Conservation (phyloP, 768 basidiomycete genomes). For the Cubamyces lactineus region DNA sequence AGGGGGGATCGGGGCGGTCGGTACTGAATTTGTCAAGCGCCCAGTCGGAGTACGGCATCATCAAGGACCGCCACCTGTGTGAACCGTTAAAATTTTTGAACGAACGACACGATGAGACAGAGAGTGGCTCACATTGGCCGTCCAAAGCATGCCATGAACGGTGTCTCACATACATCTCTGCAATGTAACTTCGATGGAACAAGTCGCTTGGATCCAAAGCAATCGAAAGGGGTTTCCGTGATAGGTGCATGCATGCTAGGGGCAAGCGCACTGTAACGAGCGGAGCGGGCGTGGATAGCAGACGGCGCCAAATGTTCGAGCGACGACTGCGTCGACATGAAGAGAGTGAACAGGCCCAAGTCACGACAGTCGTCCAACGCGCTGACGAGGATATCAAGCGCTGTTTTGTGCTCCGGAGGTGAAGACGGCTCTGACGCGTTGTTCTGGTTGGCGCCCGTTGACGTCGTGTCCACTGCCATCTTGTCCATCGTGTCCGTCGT, state of each 20-base stretch:
- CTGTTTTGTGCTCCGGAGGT: neutral
- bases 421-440: neutral
- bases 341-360: slow-evolving; percentile 9
- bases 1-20: neutral
- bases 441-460: neutral
- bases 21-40: neutral
- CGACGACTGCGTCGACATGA: slow-evolving; percentile 20
- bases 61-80: slow-evolving; percentile 17
- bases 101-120: neutral
- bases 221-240: slow-evolving; percentile 27
- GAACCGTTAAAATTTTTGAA: too few relatives aligned
- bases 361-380: neutral
- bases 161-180: neutral
- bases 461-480: neutral
- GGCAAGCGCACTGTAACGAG: too few relatives aligned
- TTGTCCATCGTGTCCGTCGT: too few relatives aligned
- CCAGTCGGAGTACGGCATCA: neutral
- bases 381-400: neutral
- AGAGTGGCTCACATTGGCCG: slow-evolving; percentile 21
- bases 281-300: neutral
- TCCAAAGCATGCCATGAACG: slow-evolving; percentile 22
- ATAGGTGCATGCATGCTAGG: slow-evolving; percentile 18
- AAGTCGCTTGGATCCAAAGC: neutral
- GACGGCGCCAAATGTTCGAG: slow-evolving; percentile 7
- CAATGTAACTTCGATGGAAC: neutral